Evolutionary conservation across 805 yeast species (phyloP), one percentile per base, ranked within the genome.

Genomic region (Yarrowia bubula): DNA sequence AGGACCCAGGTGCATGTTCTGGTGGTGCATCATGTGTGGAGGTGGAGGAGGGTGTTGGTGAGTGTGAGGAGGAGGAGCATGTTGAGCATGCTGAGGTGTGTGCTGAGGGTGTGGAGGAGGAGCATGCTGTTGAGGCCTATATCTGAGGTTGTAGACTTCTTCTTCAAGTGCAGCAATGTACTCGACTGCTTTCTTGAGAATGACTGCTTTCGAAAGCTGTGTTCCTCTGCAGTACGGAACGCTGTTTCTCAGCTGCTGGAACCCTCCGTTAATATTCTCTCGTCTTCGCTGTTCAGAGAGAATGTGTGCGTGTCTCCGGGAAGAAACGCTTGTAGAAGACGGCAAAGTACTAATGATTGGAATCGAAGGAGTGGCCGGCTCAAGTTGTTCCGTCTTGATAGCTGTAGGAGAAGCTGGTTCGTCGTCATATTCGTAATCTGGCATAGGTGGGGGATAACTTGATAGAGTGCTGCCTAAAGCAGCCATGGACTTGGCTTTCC

Each of bases 211-310:
- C n/a, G 83, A 79, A 64, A 79, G 82, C 67, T 76, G 78, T 7
- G 79, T 74, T 14, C 78, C 75, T 38, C 77, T 72, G 46, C 81
- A 73, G 15, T 76, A 73, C 3, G 83, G 83, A 8, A 80, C 80
- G 0, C 77, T 69, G 53, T 71, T 70, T 64, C 76, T 75, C 17
- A 80, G 70, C 53, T 74, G 75, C 43, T 77, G 75, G 67, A 80
- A 80, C 15, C 83, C 83, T 58, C 80, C 83, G 42, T 79, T 79
- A 61, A 80, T 80, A 66, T 77, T 75, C 64, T 79, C 82, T 37
- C 83, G 73, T 47, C 83, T 74, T 46, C 83, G 70, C 69, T 80
- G 83, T 67, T 80, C 83, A 4, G 81, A 78, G 44, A 78, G 73
- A 53, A 80, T 80, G 68, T 80, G 83, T 10, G 81, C 75, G 67